Conservation (phyloP, 2,329 filamentous ascomycete genomes). For the Neofusicoccum parvum region DNA sequence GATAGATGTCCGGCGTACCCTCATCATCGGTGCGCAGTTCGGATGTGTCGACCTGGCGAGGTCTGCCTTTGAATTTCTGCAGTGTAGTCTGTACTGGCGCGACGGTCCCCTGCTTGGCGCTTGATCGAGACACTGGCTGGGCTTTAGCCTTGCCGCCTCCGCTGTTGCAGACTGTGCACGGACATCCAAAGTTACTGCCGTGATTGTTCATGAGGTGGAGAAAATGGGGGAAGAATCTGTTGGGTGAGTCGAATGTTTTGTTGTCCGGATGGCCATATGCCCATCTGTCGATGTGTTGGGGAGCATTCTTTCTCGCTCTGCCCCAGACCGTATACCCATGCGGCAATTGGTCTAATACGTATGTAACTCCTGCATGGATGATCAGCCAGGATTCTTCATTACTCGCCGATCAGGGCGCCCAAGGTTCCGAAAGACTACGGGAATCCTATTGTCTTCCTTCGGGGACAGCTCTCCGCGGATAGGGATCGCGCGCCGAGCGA, state of each 20-base stretch:
- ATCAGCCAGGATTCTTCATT: neutral
- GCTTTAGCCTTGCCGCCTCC: neutral
- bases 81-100: slow-evolving; percentile 6
- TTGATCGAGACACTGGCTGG: slow-evolving; percentile 7
- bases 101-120: neutral
- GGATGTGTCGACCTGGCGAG: slow-evolving; percentile 11
- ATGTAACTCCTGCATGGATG: slow-evolving; percentile 37
- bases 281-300: slow-evolving; percentile 54
- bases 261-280: slow-evolving; percentile 60
- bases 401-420: neutral
- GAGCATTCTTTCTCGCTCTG: slow-evolving; percentile 45
- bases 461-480: too few relatives aligned
- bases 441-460: neutral
- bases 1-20: slow-evolving; percentile 57
- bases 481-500: neutral
- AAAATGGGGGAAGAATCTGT: slow-evolving; percentile 61
- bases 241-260: slow-evolving; percentile 55
- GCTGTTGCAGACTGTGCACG: slow-evolving; percentile 52
- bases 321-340: slow-evolving; percentile 55
- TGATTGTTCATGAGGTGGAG: slow-evolving; percentile 55
- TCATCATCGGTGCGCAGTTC: slow-evolving; percentile 48
- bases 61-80: slow-evolving; percentile 23
- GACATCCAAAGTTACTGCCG: slow-evolving; percentile 46
- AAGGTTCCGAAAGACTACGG: neutral
- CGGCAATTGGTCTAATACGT: slow-evolving; percentile 57